Conservation (phyloP, 306 rosid species). For the Carpinus fangiana region DNA sequence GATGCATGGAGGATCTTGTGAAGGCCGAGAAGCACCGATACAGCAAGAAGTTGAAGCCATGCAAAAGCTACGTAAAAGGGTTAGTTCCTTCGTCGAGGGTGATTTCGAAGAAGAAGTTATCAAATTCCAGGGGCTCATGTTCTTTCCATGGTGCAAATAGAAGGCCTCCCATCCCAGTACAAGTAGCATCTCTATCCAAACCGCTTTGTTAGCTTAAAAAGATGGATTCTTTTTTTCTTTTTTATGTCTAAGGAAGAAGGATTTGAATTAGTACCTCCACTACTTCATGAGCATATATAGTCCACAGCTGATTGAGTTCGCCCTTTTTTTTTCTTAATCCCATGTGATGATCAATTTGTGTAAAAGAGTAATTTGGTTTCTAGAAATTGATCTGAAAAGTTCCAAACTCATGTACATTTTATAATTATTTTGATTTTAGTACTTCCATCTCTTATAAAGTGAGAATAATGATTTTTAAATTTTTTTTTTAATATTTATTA, state of each 20-base stretch:
- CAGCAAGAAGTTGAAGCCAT: slow-evolving; percentile 40
- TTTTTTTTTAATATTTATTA: no score
- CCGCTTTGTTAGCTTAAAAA: slow-evolving; percentile 38
- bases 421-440: no score
- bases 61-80: slow-evolving; percentile 32
- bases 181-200: slow-evolving; percentile 25
- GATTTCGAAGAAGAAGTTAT: slow-evolving; percentile 19
- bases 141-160: slow-evolving; percentile 26
- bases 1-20: slow-evolving; percentile 46
- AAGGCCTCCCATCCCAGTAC: slow-evolving; percentile 35
- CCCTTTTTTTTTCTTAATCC: not conserved
- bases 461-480: no score
- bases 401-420: no score
- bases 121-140: slow-evolving; percentile 36
- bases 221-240: not conserved
- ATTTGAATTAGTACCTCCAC: no score
- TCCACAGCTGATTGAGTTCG: no score
- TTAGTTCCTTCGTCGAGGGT: slow-evolving; percentile 12
- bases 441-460: no score
- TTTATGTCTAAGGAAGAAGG: no score
- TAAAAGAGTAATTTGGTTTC: no score
- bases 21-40: slow-evolving; percentile 43
- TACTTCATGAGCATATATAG: no score
- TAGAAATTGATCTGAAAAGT: no score
- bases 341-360: not conserved